Evolutionary conservation across 2,329 filamentous ascomycete genomes (phyloP).

Genomic region (Cladophialophora yegresii): DNA sequence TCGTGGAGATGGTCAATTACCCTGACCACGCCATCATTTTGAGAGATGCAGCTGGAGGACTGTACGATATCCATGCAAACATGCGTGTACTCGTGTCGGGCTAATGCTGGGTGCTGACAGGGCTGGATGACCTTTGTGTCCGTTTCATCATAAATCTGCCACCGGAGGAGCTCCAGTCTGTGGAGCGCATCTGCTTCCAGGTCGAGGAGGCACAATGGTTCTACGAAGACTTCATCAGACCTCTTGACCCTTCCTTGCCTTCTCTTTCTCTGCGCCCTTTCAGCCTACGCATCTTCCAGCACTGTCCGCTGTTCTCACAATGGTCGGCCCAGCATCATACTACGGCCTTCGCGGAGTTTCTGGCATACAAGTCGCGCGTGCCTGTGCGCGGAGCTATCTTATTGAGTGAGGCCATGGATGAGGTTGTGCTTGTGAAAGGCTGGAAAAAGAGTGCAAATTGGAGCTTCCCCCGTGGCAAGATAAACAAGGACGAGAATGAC

Average conservation of each 20-base stretch:
- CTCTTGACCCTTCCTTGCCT: conserved; percentile 79
- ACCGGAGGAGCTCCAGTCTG: conserved; percentile 81
- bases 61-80: conserved; percentile 56
- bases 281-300: conserved; percentile 86
- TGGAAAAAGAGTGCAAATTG: conserved; percentile 97
- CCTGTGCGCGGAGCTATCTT: conserved; percentile 93
- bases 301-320: conserved; percentile 82
- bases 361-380: conserved; percentile 91
- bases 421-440: conserved; percentile 88
- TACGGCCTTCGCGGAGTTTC: conserved; percentile 84
- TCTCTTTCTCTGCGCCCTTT: conserved; percentile 83
- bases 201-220: conserved; percentile 99
- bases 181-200: conserved; percentile 96
- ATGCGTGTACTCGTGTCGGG: conserved; percentile 6
- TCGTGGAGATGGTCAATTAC: conserved; percentile 61
- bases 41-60: conserved; percentile 84
- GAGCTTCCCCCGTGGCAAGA: conserved; percentile 96
- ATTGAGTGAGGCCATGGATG: conserved; percentile 91
- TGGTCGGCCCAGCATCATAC: conserved; percentile 77
- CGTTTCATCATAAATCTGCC: conserved; percentile 98
- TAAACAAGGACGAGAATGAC: conserved; percentile 95
- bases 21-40: conserved; percentile 44
- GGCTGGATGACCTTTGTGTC: conserved; percentile 96
- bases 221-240: conserved; percentile 98
- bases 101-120: conserved; percentile 48